These are phyloP conservation scores for Talaromyces adpressus DNA, from an alignment of 495 filamentous ascomycete genomes.

Conservation along the genomic window DNA sequence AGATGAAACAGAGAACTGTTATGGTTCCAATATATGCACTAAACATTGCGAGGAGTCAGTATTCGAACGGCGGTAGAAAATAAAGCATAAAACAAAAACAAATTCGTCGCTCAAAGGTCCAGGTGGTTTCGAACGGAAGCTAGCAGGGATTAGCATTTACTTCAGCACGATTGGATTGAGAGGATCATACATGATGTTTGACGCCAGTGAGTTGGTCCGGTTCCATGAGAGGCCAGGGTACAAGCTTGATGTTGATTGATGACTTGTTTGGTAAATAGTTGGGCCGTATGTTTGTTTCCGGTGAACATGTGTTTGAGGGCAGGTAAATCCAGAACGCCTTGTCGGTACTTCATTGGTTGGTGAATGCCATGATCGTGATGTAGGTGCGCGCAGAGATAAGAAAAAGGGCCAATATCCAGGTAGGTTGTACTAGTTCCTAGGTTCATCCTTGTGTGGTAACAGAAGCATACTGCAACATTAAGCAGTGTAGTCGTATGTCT, in stretches of 20 bases:
- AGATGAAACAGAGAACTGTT: conserved; percentile 7
- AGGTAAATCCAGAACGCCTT: not conserved
- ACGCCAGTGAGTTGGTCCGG: not conserved
- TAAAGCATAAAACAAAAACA: conserved; percentile 10
- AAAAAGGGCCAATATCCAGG: not conserved
- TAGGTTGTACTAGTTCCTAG: not conserved
- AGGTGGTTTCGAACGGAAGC: not conserved
- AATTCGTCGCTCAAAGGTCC: conserved; percentile 20
- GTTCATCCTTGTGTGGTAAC: not conserved
- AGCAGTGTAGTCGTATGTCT: not conserved
- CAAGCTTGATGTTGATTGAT: not conserved
- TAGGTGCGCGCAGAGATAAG: not conserved
- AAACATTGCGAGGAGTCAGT: conserved; percentile 5
- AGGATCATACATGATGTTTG: not conserved
- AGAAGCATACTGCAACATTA: conserved; percentile 3
- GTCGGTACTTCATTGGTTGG: not conserved
- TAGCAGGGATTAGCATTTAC: conserved; percentile 1
- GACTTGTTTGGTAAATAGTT: not conserved
- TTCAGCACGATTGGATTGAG: not conserved
- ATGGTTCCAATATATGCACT: conserved; percentile 3
- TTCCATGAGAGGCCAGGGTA: not conserved
- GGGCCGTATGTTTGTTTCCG: not conserved
- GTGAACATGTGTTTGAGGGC: not conserved
- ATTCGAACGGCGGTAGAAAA: conserved; percentile 9
- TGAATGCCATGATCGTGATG: not conserved